Conservation (phyloP, 768 basidiomycete species). For the Leucocoprinus leucothites region DNA sequence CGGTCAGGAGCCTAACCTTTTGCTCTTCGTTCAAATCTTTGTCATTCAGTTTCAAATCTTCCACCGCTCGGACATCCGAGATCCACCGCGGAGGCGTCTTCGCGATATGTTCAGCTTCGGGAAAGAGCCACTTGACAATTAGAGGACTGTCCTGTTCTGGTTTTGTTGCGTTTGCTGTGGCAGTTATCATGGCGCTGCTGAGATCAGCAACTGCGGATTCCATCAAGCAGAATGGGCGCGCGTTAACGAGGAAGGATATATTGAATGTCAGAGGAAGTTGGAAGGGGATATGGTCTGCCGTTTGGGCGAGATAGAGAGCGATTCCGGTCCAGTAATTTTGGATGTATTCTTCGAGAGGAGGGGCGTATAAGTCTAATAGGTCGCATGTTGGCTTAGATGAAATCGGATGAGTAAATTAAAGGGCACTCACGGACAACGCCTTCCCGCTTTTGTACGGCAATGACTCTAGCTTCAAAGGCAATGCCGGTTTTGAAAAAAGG, state of each 20-base stretch:
- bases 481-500: conserved; percentile 26
- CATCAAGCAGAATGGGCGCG: conserved; percentile 40
- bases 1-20: conserved; percentile 25
- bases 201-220: conserved; percentile 31
- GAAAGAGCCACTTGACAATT: conserved; percentile 44
- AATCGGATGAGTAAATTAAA: not conserved
- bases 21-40: conserved; percentile 46
- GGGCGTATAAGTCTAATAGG: conserved; percentile 35
- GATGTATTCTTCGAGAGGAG: conserved; percentile 37
- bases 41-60: conserved; percentile 41
- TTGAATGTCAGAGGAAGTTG: conserved; percentile 41
- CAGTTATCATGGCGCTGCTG: not conserved
- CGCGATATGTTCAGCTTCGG: conserved; percentile 29
- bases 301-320: conserved; percentile 35
- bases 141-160: conserved; percentile 26
- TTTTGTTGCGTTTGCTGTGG: no score
- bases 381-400: not conserved
- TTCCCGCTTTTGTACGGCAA: conserved; percentile 40
- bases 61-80: conserved; percentile 23
- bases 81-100: conserved; percentile 19
- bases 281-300: conserved; percentile 35
- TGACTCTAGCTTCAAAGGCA: conserved; percentile 45
- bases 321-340: conserved; percentile 33
- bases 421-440: conserved; percentile 44
- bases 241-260: conserved; percentile 45